These are phyloP conservation scores for Fusarium buxicola DNA, from an alignment of 2,329 filamentous ascomycete genomes.

Conservation along the genomic window DNA sequence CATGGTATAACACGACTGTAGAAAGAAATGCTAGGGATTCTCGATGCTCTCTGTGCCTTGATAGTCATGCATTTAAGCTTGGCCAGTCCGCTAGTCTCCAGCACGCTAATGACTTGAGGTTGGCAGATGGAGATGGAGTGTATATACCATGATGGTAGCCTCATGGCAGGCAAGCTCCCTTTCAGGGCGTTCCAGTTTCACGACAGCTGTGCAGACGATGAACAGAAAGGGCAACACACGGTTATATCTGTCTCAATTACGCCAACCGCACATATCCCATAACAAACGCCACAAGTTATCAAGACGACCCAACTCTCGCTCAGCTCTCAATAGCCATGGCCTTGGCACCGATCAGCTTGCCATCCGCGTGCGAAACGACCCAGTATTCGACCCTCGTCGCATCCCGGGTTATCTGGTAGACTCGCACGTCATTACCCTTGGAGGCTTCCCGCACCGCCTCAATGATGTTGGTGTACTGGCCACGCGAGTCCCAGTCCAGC, in stretches of 20 bases:
- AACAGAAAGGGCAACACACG: too few relatives aligned
- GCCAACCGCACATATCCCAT: not conserved
- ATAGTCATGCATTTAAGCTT: too few relatives aligned
- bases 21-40: too few relatives aligned
- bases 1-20: too few relatives aligned
- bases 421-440: conserved; percentile 74
- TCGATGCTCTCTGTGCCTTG: too few relatives aligned
- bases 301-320: not conserved
- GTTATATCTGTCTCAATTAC: not conserved
- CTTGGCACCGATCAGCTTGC: conserved; percentile 80
- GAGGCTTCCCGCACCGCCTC: conserved; percentile 75
- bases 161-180: too few relatives aligned
- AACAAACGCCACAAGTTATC: conserved; percentile 2
- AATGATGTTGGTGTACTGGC: conserved; percentile 76
- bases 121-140: too few relatives aligned
- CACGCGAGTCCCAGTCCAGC: conserved; percentile 77
- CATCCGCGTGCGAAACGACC: conserved; percentile 73
- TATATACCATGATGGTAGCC: too few relatives aligned
- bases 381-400: conserved; percentile 81
- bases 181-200: too few relatives aligned
- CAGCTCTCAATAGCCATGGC: conserved; percentile 77
- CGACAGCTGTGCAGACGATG: too few relatives aligned
- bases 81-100: too few relatives aligned
- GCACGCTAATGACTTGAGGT: too few relatives aligned
- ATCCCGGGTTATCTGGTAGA: conserved; percentile 77